phyloP scores from a whole-genome alignment of 345 rosid species.

The Gossypium mustelinum region DNA sequence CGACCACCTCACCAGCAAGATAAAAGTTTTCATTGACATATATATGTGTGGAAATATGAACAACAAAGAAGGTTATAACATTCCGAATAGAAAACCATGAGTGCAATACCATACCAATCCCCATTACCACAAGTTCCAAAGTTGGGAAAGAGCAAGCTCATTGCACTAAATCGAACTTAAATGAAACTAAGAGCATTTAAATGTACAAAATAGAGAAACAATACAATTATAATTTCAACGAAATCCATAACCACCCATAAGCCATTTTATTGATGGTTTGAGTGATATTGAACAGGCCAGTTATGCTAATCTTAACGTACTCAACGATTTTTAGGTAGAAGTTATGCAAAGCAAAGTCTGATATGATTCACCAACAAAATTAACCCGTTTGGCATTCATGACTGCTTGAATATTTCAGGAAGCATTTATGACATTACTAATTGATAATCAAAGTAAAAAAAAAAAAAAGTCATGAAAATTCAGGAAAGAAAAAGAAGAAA shows the following conservation, averaged over 20 bases:
- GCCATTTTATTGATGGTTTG: neutral
- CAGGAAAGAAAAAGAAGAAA: neutral
- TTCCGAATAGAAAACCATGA: neutral
- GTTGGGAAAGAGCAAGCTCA: neutral
- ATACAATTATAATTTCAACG: slow-evolving; percentile 3
- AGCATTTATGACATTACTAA: neutral
- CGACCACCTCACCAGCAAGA: neutral
- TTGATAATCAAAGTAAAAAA: neutral
- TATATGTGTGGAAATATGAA: neutral
- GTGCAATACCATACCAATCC: neutral
- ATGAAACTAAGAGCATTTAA: neutral
- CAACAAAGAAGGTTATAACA: neutral
- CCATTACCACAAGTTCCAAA: neutral
- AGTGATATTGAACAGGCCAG: neutral
- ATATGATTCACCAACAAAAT: neutral
- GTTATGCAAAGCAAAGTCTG: neutral
- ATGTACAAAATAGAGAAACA: neutral
- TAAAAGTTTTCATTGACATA: neutral
- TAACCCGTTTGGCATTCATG: neutral
- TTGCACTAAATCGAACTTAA: neutral
- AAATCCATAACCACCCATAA: neutral
- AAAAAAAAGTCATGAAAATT: neutral
- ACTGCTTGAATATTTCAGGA: neutral
- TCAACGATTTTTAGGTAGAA: neutral
- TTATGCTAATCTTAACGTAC: neutral